A percentile compares a stretch with the other conserved stretches of the same genome.
These are phyloP conservation scores for Suillus sp. DNA, from an alignment of 768 basidiomycete species.

Conservation along the genomic window DNA sequence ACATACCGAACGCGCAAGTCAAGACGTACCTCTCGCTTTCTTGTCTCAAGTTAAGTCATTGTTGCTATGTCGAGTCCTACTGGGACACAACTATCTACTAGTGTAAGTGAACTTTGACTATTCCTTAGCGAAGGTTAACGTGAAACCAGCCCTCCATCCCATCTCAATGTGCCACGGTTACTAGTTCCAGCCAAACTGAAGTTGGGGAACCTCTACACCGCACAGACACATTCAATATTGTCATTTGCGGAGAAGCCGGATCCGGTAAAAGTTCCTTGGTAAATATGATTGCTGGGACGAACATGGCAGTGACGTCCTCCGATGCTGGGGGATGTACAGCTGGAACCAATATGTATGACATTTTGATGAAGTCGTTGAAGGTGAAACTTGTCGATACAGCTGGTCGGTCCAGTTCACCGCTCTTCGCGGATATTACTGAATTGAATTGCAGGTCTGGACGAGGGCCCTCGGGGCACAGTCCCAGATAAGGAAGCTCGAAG, in stretches of 20 bases:
- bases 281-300: slow-evolving; percentile 14
- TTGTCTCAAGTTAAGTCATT: not conserved
- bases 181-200: not conserved
- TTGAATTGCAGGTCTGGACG: slow-evolving; percentile 32
- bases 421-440: not conserved
- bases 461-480: slow-evolving; percentile 31
- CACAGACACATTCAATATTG: not conserved
- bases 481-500: slow-evolving; percentile 28
- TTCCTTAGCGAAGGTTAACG: not conserved
- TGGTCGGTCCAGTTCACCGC: slow-evolving; percentile 8
- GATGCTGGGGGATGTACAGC: slow-evolving; percentile 2
- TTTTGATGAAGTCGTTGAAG: not conserved
- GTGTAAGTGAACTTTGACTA: not conserved
- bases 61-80: not conserved
- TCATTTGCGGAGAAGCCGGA: slow-evolving; percentile 1
- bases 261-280: slow-evolving; percentile 10
- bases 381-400: slow-evolving; percentile 20
- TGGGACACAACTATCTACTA: not conserved
- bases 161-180: not conserved
- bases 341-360: not conserved
- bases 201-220: not conserved
- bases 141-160: not conserved
- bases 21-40: not conserved
- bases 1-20: not conserved
- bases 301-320: slow-evolving; percentile 12